Conservation (phyloP, 345 rosid genomes). For the Arabis alpina region DNA sequence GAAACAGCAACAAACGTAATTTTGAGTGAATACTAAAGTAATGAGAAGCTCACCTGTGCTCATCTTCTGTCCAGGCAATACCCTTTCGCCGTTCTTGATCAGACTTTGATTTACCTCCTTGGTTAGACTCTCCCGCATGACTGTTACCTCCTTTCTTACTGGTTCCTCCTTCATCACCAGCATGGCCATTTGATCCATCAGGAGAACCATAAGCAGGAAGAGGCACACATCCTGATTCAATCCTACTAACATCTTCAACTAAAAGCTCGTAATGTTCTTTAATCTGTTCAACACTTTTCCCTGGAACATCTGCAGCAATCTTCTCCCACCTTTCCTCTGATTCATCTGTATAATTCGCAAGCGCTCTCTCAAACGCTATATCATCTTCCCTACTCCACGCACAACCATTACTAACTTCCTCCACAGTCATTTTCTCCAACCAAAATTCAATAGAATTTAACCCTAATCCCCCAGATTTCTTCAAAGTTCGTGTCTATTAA, state of each 20-base stretch:
- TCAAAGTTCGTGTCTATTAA: slow-evolving; percentile 28
- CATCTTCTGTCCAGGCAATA: slow-evolving; percentile 98
- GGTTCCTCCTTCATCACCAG: slow-evolving; percentile 71
- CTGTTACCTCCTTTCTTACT: slow-evolving; percentile 70
- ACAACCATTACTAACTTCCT: slow-evolving; percentile 65
- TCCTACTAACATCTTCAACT: slow-evolving; percentile 72
- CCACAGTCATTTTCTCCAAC: slow-evolving; percentile 56
- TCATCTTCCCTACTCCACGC: slow-evolving; percentile 88
- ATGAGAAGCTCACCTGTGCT: slow-evolving; percentile 64
- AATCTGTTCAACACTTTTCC: slow-evolving; percentile 82
- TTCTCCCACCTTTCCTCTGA: slow-evolving; percentile 62
- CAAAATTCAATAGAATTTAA: slow-evolving; percentile 25
- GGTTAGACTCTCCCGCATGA: slow-evolving; percentile 62
- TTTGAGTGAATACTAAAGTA: not conserved
- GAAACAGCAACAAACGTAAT: not conserved
- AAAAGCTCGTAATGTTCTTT: slow-evolving; percentile 78
- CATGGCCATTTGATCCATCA: slow-evolving; percentile 62
- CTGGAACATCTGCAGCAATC: slow-evolving; percentile 78
- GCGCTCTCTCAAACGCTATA: slow-evolving; percentile 87
- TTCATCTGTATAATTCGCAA: slow-evolving; percentile 71
- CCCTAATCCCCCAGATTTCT: slow-evolving; percentile 40
- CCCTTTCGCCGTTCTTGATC: slow-evolving; percentile 98
- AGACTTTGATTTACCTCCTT: slow-evolving; percentile 81
- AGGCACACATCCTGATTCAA: slow-evolving; percentile 91
- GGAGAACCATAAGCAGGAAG: slow-evolving; percentile 73